These are phyloP conservation scores for Amanita pallidorosea DNA, from an alignment of 768 basidiomycete genomes.

Conservation along the genomic window DNA sequence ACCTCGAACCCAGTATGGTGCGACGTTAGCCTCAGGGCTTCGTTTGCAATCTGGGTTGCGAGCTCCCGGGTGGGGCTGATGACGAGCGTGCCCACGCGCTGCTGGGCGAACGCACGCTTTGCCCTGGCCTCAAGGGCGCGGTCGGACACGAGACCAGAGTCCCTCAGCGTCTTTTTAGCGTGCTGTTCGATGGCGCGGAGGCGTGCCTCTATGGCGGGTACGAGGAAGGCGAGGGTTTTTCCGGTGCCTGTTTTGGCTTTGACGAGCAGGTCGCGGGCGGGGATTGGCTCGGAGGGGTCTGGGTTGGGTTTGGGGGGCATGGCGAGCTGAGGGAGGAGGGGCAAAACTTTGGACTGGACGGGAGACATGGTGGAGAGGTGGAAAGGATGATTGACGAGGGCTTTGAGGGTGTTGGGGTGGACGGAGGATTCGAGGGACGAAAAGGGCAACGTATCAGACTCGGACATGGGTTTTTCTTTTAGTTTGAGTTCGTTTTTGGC, in stretches of 20 bases:
- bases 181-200: conserved; percentile 42
- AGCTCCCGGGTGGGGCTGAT: conserved; percentile 87
- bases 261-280: conserved; percentile 64
- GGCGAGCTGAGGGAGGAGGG: conserved; percentile 61
- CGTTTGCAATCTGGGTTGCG: conserved; percentile 82
- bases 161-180: conserved; percentile 26
- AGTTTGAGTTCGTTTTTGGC: no score
- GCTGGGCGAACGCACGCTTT: conserved; percentile 25
- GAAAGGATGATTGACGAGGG: conserved; percentile 57
- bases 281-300: conserved; percentile 11
- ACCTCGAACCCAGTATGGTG: conserved; percentile 60
- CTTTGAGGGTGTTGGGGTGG: conserved; percentile 34
- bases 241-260: conserved; percentile 86
- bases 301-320: conserved; percentile 14
- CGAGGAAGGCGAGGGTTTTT: conserved; percentile 81
- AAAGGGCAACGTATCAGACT: conserved; percentile 14
- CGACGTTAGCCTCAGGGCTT: conserved; percentile 55
- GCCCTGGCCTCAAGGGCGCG: conserved; percentile 19
- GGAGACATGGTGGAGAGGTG: conserved; percentile 60
- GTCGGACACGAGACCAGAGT: conserved; percentile 29
- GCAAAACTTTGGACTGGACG: conserved; percentile 75
- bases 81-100: conserved; percentile 61
- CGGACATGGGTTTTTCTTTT: neutral
- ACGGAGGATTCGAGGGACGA: conserved; percentile 26
- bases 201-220: conserved; percentile 78